Evolutionary conservation across 352 stramenopile genomes (phyloP).

Genomic region (Phytophthora pinifolia): DNA sequence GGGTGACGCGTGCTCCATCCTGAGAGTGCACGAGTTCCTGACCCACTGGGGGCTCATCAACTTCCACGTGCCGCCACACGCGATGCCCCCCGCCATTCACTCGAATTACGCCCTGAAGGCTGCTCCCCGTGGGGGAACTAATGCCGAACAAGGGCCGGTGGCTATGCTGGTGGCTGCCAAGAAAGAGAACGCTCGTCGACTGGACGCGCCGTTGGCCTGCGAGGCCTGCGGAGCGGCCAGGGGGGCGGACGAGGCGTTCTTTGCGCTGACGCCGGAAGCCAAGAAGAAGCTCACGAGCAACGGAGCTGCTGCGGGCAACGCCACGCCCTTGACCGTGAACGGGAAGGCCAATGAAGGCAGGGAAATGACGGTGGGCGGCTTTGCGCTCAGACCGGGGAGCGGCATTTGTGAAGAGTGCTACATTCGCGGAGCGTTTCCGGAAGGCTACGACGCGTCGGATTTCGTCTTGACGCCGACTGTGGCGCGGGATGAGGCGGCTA

Average conservation of each 20-base stretch:
- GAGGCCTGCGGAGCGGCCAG: slow-evolving; percentile 52
- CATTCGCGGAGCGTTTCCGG: slow-evolving; percentile 59
- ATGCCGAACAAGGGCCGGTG: slow-evolving; percentile 5
- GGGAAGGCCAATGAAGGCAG: slow-evolving; percentile 33
- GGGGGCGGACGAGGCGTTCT: slow-evolving; percentile 34
- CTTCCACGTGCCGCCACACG: slow-evolving; percentile 77
- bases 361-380: slow-evolving; percentile 44
- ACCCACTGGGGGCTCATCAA: slow-evolving; percentile 88
- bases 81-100: slow-evolving; percentile 53
- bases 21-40: slow-evolving; percentile 86
- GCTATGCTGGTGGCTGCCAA: slow-evolving; percentile 39
- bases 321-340: slow-evolving; percentile 9
- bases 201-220: slow-evolving; percentile 30
- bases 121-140: slow-evolving; percentile 3
- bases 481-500: slow-evolving; percentile 3
- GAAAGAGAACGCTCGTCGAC: slow-evolving; percentile 25
- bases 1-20: slow-evolving; percentile 78
- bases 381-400: slow-evolving; percentile 52
- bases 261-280: slow-evolving; percentile 57
- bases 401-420: slow-evolving; percentile 75
- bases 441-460: slow-evolving; percentile 58
- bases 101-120: slow-evolving; percentile 54
- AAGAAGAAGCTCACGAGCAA: slow-evolving; percentile 51
- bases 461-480: slow-evolving; percentile 46
- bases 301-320: slow-evolving; percentile 15